These are phyloP conservation scores for Pleurotus sapidus DNA, from an alignment of 768 basidiomycete species.

Conservation along the genomic window DNA sequence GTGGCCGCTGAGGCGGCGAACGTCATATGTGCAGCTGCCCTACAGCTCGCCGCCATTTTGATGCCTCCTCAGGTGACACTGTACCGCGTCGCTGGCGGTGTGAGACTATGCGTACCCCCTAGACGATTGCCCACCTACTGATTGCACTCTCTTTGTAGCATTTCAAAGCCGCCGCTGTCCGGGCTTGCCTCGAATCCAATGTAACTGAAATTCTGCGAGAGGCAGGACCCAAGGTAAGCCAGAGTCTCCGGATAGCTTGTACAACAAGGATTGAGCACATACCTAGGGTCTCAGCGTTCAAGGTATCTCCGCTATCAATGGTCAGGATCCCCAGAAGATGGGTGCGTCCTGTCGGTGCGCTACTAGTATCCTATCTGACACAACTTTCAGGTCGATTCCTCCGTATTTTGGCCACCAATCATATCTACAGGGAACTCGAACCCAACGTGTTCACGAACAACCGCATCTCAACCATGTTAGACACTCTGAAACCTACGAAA, in stretches of 20 bases:
- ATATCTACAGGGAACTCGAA: constrained; percentile 33
- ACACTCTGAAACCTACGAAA: constrained; percentile 25
- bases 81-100: constrained; percentile 22
- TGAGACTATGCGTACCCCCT: constrained; percentile 10
- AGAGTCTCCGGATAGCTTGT: not conserved
- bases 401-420: constrained; percentile 33
- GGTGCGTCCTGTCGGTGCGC: constrained; percentile 18
- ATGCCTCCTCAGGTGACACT: constrained; percentile 22
- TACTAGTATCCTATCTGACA: not conserved
- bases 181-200: constrained; percentile 27
- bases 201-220: constrained; percentile 39
- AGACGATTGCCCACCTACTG: not conserved
- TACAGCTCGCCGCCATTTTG: constrained; percentile 26
- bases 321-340: constrained; percentile 27
- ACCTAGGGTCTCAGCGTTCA: constrained; percentile 29
- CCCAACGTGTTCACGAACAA: constrained; percentile 38
- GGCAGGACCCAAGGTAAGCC: constrained; percentile 29
- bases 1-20: constrained; percentile 24
- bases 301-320: constrained; percentile 27
- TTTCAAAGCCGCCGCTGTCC: constrained; percentile 24
- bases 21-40: constrained; percentile 26
- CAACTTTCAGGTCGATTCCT: constrained; percentile 28
- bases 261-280: not conserved
- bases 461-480: constrained; percentile 30
- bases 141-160: constrained; percentile 12